Base-by-base conservation (phyloP, 192 early-diverging fungal species). In the Mortierella alpina region DNA sequence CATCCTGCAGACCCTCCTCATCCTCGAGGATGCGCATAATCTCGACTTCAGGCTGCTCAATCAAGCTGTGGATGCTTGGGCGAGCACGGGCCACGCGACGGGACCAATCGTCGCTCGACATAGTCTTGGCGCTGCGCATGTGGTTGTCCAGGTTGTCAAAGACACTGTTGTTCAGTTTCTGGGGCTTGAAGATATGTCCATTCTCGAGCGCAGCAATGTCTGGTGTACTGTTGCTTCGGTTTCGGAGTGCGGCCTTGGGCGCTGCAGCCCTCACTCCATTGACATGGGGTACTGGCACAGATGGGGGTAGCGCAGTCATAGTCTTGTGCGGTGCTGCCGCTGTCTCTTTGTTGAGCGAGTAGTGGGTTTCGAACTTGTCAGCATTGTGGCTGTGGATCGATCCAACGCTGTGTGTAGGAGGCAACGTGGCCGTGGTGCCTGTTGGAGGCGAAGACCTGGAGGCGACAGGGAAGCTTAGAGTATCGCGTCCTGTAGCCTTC, bases 21-120 rank as follows among this genome's bases (percentile, higher is more conserved):
- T 91, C 90, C 47, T 89, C 83, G 63, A 91, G 73, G n/a, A 92
- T 85, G 59, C 87, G 86, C 73, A 84, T 88, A 57, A 92, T 85
- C 83, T 92, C 72, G 18, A 75, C 76, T 45, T 79, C 75, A 65
- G 80, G 77, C 56, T 81, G 82, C 59, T 85, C 84, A 23, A 73
- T 60, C 56, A 85, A 53, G 46, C 75, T 70, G 49, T 85, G 84
- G 61, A 79, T 80, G 60, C 77, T 80, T 44, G 77, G 70, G 44
- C 77, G 77, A 63, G 59, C 50, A 54, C 70, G 70, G 44, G 77
- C 58, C 39, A 68, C 54, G 23, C 74, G 82, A 60, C 82, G 73
- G 18, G 69, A 63, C 74, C 73, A 83, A 40, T 76, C 74, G 45
- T 75, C 74, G 63, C 73, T 63, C 58, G 82, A 72, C 73, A 83